Evolutionary conservation across 352 stramenopile genomes (phyloP).

Genomic region (Globisporangium paddicum): DNA sequence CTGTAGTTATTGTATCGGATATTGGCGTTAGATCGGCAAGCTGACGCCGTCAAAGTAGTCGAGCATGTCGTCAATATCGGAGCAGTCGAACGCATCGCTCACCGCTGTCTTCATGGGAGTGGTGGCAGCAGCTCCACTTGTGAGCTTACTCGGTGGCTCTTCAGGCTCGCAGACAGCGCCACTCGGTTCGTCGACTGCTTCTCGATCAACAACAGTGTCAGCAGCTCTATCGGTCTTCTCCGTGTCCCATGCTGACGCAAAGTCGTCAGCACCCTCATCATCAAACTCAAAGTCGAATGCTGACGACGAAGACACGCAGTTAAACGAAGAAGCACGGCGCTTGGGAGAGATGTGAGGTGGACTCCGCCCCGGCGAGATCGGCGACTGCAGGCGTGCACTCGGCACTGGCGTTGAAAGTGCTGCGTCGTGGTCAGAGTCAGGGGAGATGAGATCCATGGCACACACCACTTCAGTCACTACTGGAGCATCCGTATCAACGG

Average conservation of each 20-base stretch:
- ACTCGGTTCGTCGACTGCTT: too few relatives aligned
- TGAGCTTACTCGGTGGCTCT: neutral
- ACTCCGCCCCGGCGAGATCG: slow-evolving; percentile 16
- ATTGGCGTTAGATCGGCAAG: slow-evolving; percentile 36
- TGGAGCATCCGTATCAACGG: neutral
- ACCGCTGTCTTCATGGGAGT: neutral
- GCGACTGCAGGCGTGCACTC: slow-evolving; percentile 20
- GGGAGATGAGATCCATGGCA: slow-evolving; percentile 22
- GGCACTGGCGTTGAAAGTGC: slow-evolving; percentile 16
- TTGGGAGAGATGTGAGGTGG: neutral
- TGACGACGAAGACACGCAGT: neutral
- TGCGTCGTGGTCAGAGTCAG: slow-evolving; percentile 16
- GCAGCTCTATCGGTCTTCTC: neutral
- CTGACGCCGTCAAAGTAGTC: slow-evolving; percentile 73
- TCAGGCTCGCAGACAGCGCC: neutral
- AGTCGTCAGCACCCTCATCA: neutral
- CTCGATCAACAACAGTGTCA: neutral
- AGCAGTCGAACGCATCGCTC: slow-evolving; percentile 3
- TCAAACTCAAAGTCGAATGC: neutral
- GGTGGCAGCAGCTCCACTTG: neutral
- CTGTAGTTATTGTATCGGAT: slow-evolving; percentile 1
- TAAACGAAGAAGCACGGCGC: neutral
- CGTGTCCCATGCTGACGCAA: neutral
- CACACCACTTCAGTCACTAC: neutral
- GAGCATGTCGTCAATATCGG: slow-evolving; percentile 67